Percentiles rank a stretch among this genome's conserved stretches.
Evolutionary conservation across 2,329 filamentous ascomycete species (phyloP).

Genomic region (Colletotrichum shisoi): DNA sequence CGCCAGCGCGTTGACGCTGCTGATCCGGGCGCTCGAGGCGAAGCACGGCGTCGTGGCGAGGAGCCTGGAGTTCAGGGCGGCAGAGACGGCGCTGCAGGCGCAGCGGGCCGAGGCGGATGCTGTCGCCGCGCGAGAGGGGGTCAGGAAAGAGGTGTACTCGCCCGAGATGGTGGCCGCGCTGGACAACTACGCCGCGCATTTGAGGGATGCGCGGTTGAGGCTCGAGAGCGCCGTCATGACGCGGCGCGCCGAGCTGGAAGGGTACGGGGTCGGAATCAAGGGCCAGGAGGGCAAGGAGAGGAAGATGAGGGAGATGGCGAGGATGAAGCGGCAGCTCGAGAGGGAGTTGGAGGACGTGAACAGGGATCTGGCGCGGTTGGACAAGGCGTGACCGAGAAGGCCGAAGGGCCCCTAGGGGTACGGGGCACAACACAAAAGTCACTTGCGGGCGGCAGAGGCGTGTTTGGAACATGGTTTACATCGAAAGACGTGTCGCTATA

Average conservation of each 20-base stretch:
- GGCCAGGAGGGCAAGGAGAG: conserved; percentile 55
- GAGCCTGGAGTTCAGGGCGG: conserved; percentile 60
- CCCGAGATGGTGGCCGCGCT: conserved; percentile 55
- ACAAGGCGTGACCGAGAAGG: conserved; percentile 33
- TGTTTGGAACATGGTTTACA: conserved; percentile 13
- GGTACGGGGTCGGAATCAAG: conserved; percentile 58
- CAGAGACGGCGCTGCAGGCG: conserved; percentile 55
- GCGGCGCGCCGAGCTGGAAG: conserved; percentile 55
- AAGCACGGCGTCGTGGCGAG: conserved; percentile 64
- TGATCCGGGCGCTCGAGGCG: conserved; percentile 61
- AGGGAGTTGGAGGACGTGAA: conserved; percentile 59
- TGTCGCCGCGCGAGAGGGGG: conserved; percentile 47
- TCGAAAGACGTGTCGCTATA: conserved; percentile 33
- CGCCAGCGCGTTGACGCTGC: conserved; percentile 50
- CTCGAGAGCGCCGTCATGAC: conserved; percentile 54
- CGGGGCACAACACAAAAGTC: neutral
- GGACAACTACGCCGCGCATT: conserved; percentile 57
- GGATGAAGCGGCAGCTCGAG: conserved; percentile 60
- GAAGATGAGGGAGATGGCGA: conserved; percentile 62
- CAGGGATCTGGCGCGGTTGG: conserved; percentile 55
- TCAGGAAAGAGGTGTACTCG: conserved; percentile 55
- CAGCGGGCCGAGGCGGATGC: conserved; percentile 53
- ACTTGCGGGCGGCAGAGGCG: neutral
- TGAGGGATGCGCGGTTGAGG: conserved; percentile 59
- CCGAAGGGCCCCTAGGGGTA: no score